Evolutionary conservation across 768 basidiomycete species (phyloP).

Genomic region (Clavaria fumosa): DNA sequence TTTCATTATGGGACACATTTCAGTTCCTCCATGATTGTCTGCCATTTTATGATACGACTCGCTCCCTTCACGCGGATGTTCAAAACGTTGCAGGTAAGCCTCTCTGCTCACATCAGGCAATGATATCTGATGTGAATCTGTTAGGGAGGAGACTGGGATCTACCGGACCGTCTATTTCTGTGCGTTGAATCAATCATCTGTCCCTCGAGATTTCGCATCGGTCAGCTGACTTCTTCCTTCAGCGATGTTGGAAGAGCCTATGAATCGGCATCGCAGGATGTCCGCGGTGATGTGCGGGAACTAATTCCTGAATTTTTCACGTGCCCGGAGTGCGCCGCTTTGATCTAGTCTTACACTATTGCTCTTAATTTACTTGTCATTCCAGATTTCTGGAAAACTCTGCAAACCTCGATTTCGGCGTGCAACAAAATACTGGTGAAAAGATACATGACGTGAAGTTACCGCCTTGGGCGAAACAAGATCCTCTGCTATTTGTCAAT

Average conservation of each 20-base stretch:
- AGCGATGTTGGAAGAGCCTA: constrained; percentile 75
- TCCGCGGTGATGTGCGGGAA: constrained; percentile 86
- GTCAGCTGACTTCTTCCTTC: not conserved
- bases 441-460: constrained; percentile 78
- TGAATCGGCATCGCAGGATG: constrained; percentile 69
- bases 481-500: constrained; percentile 69
- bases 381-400: constrained; percentile 71
- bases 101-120: too few relatives aligned
- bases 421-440: constrained; percentile 57
- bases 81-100: constrained; percentile 56
- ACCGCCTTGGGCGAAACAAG: constrained; percentile 79
- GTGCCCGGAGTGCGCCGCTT: constrained; percentile 50
- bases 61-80: constrained; percentile 92
- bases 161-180: constrained; percentile 79
- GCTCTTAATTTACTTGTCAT: constrained; percentile 3
- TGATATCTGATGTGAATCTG: too few relatives aligned
- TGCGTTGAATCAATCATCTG: too few relatives aligned
- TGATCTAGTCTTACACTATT: not conserved
- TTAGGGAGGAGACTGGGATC: constrained; percentile 80
- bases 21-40: constrained; percentile 93
- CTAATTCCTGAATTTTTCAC: constrained; percentile 83
- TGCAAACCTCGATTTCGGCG: constrained; percentile 65
- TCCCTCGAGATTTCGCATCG: too few relatives aligned
- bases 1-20: constrained; percentile 95
- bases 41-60: constrained; percentile 81